A percentile compares a stretch with the other conserved stretches of the same genome.
phyloP scores from a whole-genome alignment of 2,329 filamentous ascomycete genomes.

The Monosporascus sp. region DNA sequence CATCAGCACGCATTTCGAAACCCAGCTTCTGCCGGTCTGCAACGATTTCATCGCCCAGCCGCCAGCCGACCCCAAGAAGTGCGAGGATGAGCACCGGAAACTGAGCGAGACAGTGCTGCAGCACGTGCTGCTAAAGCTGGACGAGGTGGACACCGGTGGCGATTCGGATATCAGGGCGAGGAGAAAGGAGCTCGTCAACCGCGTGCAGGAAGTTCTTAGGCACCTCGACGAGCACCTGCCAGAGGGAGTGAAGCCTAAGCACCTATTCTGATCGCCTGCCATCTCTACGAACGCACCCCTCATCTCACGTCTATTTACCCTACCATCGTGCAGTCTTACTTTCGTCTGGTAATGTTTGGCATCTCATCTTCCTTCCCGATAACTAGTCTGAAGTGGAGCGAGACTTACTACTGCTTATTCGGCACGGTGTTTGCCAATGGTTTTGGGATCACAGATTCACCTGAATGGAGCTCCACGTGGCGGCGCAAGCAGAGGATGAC shows the following conservation, averaged over 20 bases:
- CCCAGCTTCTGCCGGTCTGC: slow-evolving; percentile 61
- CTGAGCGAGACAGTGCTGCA: slow-evolving; percentile 72
- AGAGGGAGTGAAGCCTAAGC: slow-evolving; percentile 8
- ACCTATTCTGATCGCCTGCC: not conserved
- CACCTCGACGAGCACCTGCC: slow-evolving; percentile 50
- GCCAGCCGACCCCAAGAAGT: slow-evolving; percentile 61
- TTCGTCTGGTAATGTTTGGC: too few relatives aligned
- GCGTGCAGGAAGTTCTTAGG: slow-evolving; percentile 63
- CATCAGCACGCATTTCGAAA: slow-evolving; percentile 60
- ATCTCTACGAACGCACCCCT: not conserved
- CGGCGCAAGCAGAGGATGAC: not conserved
- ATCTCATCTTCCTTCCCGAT: too few relatives aligned
- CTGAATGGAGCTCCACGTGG: not conserved
- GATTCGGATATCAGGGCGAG: slow-evolving; percentile 57
- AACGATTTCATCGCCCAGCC: slow-evolving; percentile 56
- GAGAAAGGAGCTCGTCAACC: slow-evolving; percentile 68
- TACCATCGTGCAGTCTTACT: not conserved
- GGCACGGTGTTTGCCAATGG: not conserved
- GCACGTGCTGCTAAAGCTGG: slow-evolving; percentile 70
- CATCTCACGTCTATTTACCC: not conserved
- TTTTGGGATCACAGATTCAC: not conserved
- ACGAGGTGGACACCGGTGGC: slow-evolving; percentile 69
- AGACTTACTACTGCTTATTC: not conserved
- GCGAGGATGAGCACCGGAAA: slow-evolving; percentile 68
- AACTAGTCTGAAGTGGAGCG: too few relatives aligned